Base-by-base conservation (phyloP, 2,329 filamentous ascomycete species). In the Penicillium sp. region DNA sequence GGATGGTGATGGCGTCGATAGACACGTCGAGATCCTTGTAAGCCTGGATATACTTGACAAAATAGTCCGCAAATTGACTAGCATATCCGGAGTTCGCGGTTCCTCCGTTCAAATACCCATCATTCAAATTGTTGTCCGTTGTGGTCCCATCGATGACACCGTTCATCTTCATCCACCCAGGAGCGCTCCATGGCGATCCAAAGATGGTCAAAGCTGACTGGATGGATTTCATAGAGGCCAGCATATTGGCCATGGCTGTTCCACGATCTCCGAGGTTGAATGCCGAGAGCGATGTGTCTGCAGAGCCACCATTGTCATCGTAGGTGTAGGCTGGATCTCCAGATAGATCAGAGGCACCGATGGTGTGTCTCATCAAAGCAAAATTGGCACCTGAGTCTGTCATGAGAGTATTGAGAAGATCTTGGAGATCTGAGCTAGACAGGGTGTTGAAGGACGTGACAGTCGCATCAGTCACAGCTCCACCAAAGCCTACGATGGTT, bases 121-220 rank as follows among this genome's bases (percentile, higher is more conserved):
- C 67, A 31, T 70, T 63, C 11, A 77, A 62, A 16, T 72, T 71
- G 39, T 77, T 77, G 52, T 74, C 67, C 3, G 52, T 58, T 1
- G 65, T 63, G 10, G 47, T 55, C 1, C 66, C 66, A 44, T 67
- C 54, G 51, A 74, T 66, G n/a, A 70, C 66, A 4, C 65, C 69
- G 42, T 76, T 76, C 24, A 73, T 54, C 58, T 77, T 77, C 71
- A 75, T 76, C 74, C 75, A 77, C 3, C 72, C 74, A 0, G 75
- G 74, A 14, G 69, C 67, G 14, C 68, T 71, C 75, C 75, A 77
- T 1, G 73, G 68, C 1, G 74, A 69, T 3, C 75, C 74, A 22
- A 74, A 62, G 16, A 76, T 65, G 29, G 69, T 71, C 42, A 77
- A 62, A 14, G 68, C 66, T 6, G 66, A 64, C 50, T 76, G 73